Percentiles rank a stretch among this genome's conserved stretches.
These are phyloP conservation scores for Phytophthora multivora DNA, from an alignment of 352 stramenopile species.

Conservation along the genomic window DNA sequence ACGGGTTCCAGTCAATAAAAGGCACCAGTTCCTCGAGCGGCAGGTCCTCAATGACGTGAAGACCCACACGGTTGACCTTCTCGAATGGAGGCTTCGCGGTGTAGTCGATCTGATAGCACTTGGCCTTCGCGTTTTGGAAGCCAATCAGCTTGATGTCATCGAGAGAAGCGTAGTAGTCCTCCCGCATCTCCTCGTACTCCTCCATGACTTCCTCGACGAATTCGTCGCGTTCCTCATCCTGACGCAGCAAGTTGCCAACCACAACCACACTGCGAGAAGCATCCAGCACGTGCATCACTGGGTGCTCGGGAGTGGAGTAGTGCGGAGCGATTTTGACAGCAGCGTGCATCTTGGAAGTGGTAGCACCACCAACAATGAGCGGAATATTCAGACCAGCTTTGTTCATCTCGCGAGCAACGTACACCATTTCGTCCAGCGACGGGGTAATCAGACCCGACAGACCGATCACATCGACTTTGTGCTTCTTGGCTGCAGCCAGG, in stretches of 20 bases:
- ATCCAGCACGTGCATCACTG: slow-evolving; percentile 98
- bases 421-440: slow-evolving; percentile 98
- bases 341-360: slow-evolving; percentile 98
- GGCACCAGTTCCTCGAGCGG: slow-evolving; percentile 90
- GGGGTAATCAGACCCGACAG: slow-evolving; percentile 98
- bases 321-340: slow-evolving; percentile 97
- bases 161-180: slow-evolving; percentile 86
- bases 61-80: slow-evolving; percentile 82
- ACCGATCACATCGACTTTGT: slow-evolving; percentile 96
- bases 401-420: slow-evolving; percentile 95
- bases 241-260: slow-evolving; percentile 91
- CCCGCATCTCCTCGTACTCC: slow-evolving; percentile 92
- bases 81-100: slow-evolving; percentile 80
- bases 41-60: slow-evolving; percentile 89
- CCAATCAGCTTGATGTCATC: slow-evolving; percentile 72
- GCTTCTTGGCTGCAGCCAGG: slow-evolving; percentile 55
- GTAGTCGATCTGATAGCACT: slow-evolving; percentile 93
- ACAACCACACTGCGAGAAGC: slow-evolving; percentile 96
- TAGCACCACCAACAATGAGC: slow-evolving; percentile 97
- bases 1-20: slow-evolving; percentile 99
- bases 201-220: slow-evolving; percentile 95
- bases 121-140: slow-evolving; percentile 58
- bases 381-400: slow-evolving; percentile 94
- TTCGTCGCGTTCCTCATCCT: slow-evolving; percentile 90
- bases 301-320: slow-evolving; percentile 94